Evolutionary conservation across 1,284 basidiomycete genomes (phyloP), one percentile per base, ranked within the genome.

Genomic region (Leccinum cinnamomeum): DNA sequence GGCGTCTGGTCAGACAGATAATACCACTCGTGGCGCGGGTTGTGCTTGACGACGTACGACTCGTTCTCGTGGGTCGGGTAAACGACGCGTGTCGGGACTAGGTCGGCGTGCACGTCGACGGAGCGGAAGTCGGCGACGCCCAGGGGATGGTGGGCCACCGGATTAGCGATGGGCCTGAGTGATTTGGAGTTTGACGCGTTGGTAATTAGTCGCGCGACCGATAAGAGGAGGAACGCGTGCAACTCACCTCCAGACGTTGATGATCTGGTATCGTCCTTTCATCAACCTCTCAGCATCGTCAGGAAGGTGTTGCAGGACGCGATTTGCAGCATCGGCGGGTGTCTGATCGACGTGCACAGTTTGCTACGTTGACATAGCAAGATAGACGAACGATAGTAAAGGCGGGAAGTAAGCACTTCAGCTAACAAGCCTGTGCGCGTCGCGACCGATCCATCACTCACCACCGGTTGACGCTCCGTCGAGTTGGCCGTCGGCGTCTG

Each of bases 61-160:
- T 77, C 8, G 70, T 70, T 65, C 76, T 78, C 54, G 77, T 71
- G 69, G 4, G 72, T 72, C 8, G 73, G 58, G 41, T 35, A 35
- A 12, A 35, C 11, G 11, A 35, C 0, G 33, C 33, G 69, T 3
- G 72, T 72, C 7, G 73, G 58, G 41, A 79, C 65, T 57, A 82
- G 71, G 63, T 80, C 77, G 11, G 70, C 64, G 7, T 72, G 68
- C 1, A 66, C 59, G 62, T 77, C 65, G 30, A 84, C 68, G 10
- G 77, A 75, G 53, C 78, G 75, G 57, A 75, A 81, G 66, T 84
- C 83, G 0, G 78, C 78, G 2, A 82, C 70, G 0, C 80, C 82
- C 48, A 85, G 77, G 2, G 82, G 83, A 51, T 71, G 67, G 69
- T 83, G 80, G 20, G 75, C 74, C 20, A 79, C 81, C 5, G 12